Conservation (phyloP, 371 early-diverging fungal species). For the Zancudomyces culisetae region DNA sequence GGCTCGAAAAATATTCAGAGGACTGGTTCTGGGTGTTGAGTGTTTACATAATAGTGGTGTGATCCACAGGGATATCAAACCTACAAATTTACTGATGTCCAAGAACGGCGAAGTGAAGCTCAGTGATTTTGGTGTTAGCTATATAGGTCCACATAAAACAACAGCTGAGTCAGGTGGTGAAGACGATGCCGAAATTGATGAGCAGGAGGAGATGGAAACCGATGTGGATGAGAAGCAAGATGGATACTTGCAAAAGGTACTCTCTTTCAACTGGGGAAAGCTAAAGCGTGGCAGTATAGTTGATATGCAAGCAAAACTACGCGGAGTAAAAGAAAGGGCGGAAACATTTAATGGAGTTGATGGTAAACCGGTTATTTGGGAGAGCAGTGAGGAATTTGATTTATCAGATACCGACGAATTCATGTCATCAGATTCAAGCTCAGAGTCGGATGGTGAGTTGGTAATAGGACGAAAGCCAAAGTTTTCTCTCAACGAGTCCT, state of each 20-base stretch:
- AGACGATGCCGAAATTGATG: background rate
- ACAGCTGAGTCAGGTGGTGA: background rate
- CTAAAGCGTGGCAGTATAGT: background rate
- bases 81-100: conserved; percentile 67
- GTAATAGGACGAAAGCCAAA: too few species aligned
- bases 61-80: conserved; percentile 91
- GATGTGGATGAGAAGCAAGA: background rate
- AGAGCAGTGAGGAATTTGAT: too few species aligned
- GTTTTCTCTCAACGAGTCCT: background rate
- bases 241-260: background rate
- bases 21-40: conserved; percentile 77
- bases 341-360: background rate
- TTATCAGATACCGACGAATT: conserved; percentile 26
- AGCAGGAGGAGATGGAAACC: background rate
- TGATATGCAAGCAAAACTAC: background rate
- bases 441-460: too few species aligned
- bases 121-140: conserved; percentile 87
- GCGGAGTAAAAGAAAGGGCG: background rate
- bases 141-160: conserved; percentile 13
- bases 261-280: background rate
- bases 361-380: too few species aligned
- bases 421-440: conserved; percentile 7
- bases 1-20: conserved; percentile 65
- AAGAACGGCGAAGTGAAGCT: conserved; percentile 68
- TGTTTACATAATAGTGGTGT: conserved; percentile 85